Conservation (phyloP, 2,329 filamentous ascomycete genomes). For the Aspergillus clavatus region DNA sequence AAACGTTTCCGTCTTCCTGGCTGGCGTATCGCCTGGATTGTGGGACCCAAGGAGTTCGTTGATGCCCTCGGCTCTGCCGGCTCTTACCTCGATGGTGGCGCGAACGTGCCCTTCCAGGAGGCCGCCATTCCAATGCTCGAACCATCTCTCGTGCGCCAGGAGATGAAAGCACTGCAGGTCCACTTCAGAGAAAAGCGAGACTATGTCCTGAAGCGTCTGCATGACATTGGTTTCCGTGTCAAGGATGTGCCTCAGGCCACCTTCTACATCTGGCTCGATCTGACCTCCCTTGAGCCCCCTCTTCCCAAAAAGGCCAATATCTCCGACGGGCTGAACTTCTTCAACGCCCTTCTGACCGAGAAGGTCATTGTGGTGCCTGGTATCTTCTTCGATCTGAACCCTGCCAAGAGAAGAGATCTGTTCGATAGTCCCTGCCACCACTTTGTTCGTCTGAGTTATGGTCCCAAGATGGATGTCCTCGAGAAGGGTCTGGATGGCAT, state of each 20-base stretch:
- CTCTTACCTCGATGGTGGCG: constrained; percentile 89
- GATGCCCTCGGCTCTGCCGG: constrained; percentile 88
- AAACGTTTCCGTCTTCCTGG: constrained; percentile 95
- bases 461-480: constrained; percentile 72
- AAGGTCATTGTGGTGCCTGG: constrained; percentile 95
- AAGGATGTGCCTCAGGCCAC: constrained; percentile 82
- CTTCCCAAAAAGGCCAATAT: constrained; percentile 63
- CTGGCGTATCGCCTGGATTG: constrained; percentile 94
- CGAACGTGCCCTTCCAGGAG: constrained; percentile 93
- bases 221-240: constrained; percentile 81
- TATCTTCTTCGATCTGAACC: constrained; percentile 97
- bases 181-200: constrained; percentile 95
- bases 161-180: constrained; percentile 83
- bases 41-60: constrained; percentile 95
- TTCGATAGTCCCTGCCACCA: constrained; percentile 95
- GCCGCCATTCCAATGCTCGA: constrained; percentile 92
- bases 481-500: constrained; percentile 79
- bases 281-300: constrained; percentile 47
- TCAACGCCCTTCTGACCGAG: constrained; percentile 86
- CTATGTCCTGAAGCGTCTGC: constrained; percentile 74
- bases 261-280: constrained; percentile 82
- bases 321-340: constrained; percentile 92
- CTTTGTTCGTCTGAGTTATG: constrained; percentile 81
- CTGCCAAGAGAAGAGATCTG: constrained; percentile 78
- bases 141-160: constrained; percentile 68